phyloP scores from a whole-genome alignment of 1,139 yeast genomes.

The Pichia sp. region DNA sequence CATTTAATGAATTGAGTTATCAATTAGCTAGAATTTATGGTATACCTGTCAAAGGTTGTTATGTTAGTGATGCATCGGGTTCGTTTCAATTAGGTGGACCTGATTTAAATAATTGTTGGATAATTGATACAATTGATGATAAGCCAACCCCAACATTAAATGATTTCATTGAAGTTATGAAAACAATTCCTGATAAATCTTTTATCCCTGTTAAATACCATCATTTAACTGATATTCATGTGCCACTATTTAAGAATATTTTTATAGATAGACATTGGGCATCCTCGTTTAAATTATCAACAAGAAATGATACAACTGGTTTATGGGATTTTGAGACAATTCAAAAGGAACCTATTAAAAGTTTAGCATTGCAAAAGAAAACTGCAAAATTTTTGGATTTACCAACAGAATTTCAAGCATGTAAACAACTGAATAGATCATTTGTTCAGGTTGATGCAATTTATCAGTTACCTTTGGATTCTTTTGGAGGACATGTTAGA shows the following conservation, averaged over 20 bases:
- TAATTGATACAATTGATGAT: slow-evolving; percentile 72
- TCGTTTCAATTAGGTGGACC: slow-evolving; percentile 57
- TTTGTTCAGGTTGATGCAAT: slow-evolving; percentile 65
- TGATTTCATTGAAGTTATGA: slow-evolving; percentile 72
- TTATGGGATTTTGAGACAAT: slow-evolving; percentile 77
- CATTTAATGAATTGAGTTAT: slow-evolving; percentile 77
- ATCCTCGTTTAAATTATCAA: slow-evolving; percentile 62
- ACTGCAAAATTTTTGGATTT: slow-evolving; percentile 67
- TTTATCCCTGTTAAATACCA: slow-evolving; percentile 69
- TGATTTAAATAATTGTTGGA: slow-evolving; percentile 64
- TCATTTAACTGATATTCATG: slow-evolving; percentile 75
- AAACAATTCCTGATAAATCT: slow-evolving; percentile 65
- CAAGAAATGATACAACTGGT: slow-evolving; percentile 76
- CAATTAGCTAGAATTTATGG: slow-evolving; percentile 84
- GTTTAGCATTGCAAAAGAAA: slow-evolving; percentile 38
- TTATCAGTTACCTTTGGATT: slow-evolving; percentile 68
- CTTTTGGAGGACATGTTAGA: slow-evolving; percentile 56
- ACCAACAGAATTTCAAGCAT: slow-evolving; percentile 52
- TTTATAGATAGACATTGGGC: slow-evolving; percentile 85
- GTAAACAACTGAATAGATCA: slow-evolving; percentile 49
- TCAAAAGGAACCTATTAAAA: slow-evolving; percentile 51
- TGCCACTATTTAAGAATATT: slow-evolving; percentile 56
- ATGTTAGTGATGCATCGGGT: slow-evolving; percentile 70
- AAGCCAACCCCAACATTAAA: slow-evolving; percentile 67
- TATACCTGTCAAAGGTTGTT: slow-evolving; percentile 79